Base-by-base conservation (phyloP, 2,329 filamentous ascomycete genomes). In the Ophiostoma australiae region DNA sequence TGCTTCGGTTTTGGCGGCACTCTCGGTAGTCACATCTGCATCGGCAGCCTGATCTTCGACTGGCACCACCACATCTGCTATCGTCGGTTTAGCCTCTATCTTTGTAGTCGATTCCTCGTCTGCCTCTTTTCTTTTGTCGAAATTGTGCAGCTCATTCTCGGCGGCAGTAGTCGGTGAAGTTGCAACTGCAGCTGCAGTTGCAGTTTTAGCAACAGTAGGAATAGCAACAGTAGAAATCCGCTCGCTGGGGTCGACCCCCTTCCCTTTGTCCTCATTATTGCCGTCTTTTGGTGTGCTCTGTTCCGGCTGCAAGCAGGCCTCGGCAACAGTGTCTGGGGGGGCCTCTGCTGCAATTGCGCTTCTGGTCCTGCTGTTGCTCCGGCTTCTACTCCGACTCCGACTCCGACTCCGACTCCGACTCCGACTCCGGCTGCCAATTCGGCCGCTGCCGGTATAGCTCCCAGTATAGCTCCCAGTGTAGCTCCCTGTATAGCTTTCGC, bases 341-440 rank as follows among this genome's bases (percentile, higher is more conserved):
- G 11, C 17, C 17, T 39, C 63, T n/a, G 63, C 20, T 66, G 61
- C 61, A 11, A 39, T 23, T 7, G 8, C 33, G n/a, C 10, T 23
- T 39, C 15, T n/a, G 20, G 35, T 66, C 61, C 20, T 33, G 31
- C 70, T 69, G 31, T 73, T 68, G 33, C 73, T 73, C n/a, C 70
- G 70, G 39, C 74, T 74, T 48, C 69, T 68, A 17, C 74, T 87
- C 11, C 72, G 71, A 15, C 71, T 74, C 68, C 70, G 72, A 17
- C 74, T 87, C 11, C 72, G 74, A 33, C 77, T 77, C 70, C 74
- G 75, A 31, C 75, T 77, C 41, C 69, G 67, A 17, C 74, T 87
- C 11, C 72, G 74, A 33, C 77, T 77, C 70, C 74, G 75, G 33
- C 75, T 77, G 69, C 67, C 15, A 23, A 68, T 69, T 1, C 61